phyloP scores from a whole-genome alignment of 139 green algal genomes.

The Micractinium sp. region DNA sequence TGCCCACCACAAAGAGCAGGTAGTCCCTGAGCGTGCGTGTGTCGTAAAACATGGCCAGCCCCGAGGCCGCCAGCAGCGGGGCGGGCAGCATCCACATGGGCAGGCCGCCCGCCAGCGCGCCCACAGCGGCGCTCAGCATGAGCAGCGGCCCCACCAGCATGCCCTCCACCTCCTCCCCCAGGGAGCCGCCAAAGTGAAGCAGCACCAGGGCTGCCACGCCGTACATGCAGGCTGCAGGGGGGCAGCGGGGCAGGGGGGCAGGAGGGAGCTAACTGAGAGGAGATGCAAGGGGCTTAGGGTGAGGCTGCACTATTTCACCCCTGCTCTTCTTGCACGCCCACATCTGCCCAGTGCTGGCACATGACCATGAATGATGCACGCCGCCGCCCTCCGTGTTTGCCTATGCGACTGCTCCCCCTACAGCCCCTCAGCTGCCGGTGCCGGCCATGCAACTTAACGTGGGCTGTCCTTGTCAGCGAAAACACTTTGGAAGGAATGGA shows the following conservation, averaged over 20 bases:
- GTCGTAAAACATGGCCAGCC: conserved; percentile 90
- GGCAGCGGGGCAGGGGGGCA: background rate
- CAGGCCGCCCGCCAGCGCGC: conserved; percentile 74
- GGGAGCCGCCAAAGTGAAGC: conserved; percentile 59
- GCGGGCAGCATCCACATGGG: conserved; percentile 81
- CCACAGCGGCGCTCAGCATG: conserved; percentile 55
- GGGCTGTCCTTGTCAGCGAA: no score
- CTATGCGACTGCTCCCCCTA: no score
- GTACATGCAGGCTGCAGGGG: conserved; percentile 57
- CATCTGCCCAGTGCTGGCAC: no score
- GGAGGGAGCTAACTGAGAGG: background rate
- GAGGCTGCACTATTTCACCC: no score
- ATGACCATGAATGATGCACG: no score
- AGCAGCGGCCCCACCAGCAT: conserved; percentile 49
- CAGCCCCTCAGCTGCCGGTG: no score
- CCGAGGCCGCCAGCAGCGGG: conserved; percentile 80
- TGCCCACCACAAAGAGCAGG: conserved; percentile 76
- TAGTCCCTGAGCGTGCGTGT: conserved; percentile 76
- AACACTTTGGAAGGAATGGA: no score
- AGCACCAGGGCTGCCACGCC: conserved; percentile 64
- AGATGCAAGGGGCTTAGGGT: no score
- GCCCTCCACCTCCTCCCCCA: conserved; percentile 35
- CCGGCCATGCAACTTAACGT: no score
- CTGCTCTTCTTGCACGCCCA: no score
- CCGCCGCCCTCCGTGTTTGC: no score